Conservation (phyloP, 1,139 yeast species). For the Blastobotrys elegans region DNA sequence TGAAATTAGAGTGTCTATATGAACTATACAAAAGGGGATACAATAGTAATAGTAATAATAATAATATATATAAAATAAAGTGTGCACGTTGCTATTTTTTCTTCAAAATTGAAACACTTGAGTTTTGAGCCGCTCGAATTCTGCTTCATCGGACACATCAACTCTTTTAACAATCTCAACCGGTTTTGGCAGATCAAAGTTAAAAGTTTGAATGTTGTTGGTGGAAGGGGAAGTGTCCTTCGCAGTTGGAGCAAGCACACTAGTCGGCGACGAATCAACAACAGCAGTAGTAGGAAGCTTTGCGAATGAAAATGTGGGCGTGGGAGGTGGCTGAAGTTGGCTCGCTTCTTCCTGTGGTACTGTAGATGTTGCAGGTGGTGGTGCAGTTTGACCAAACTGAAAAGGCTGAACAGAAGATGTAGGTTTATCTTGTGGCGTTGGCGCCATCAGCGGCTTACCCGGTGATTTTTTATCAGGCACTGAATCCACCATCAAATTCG, state of each 20-base stretch:
- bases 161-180: neutral
- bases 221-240: neutral
- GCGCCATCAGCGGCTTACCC: slow-evolving; percentile 8
- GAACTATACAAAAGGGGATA: too few species aligned
- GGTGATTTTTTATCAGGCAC: slow-evolving; percentile 1
- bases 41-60: too few species aligned
- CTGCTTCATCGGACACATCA: neutral
- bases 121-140: slow-evolving; percentile 3
- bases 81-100: neutral
- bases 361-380: neutral
- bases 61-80: neutral
- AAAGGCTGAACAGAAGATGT: neutral
- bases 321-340: neutral
- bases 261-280: neutral
- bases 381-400: slow-evolving; percentile 10
- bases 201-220: neutral
- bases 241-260: neutral
- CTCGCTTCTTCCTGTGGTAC: neutral
- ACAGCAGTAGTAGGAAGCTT: neutral
- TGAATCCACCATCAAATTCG: too few species aligned
- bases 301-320: neutral
- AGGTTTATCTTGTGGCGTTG: slow-evolving; percentile 4
- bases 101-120: slow-evolving; percentile 1
- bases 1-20: too few species aligned
- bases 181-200: neutral